Evolutionary conservation across 352 stramenopile genomes (phyloP), one percentile per base, ranked within the genome.

Genomic region (Poterioochromonas sp.): DNA sequence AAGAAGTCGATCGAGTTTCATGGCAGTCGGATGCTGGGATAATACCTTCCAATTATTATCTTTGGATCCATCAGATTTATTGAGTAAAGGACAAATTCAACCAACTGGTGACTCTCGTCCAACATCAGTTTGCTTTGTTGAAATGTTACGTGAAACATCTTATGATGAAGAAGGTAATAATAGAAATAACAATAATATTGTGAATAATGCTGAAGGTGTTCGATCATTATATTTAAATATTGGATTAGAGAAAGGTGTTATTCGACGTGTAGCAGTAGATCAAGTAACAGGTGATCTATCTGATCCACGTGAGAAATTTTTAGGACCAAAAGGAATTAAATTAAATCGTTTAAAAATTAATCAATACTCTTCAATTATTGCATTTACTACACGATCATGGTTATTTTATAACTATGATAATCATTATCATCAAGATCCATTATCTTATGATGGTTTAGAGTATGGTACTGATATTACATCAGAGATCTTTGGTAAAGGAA

Each of bases 401-500:
- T 92, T 99, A 26, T 95, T 89, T 15, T 97, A 96, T 82, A 93
- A 91, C 63, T 85, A 95, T 71, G 87, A 95, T 44, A 94, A 84
- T 43, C 88, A 89, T 8, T 89, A 93, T 60, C 90, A 96, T 79
- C 85, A 97, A 53, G 94, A 91, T 2, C 95, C 95, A 0, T 84
- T 99, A 15, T 97, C 91, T 65, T 99, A 97, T 79, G 92, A 97
- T 71, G 84, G 89, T 47, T 83, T 99, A 15, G 91, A 96, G 37
- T 93, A 96, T 78, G 95, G 91, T 8, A 96, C 92, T 69, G 93
- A 89, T 18, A 99, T 99, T 83, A 89, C 90, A 44, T 98, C 92
- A 41, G 94, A 98, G 76, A 83, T n/a, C 58, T 97, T 95, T 62
- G 88, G 87, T 15, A 93, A 98, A 82, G 96, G 95, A 34, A 91